Base-by-base conservation (phyloP, 2,329 filamentous ascomycete genomes). In the Acrocalymma vagum region DNA sequence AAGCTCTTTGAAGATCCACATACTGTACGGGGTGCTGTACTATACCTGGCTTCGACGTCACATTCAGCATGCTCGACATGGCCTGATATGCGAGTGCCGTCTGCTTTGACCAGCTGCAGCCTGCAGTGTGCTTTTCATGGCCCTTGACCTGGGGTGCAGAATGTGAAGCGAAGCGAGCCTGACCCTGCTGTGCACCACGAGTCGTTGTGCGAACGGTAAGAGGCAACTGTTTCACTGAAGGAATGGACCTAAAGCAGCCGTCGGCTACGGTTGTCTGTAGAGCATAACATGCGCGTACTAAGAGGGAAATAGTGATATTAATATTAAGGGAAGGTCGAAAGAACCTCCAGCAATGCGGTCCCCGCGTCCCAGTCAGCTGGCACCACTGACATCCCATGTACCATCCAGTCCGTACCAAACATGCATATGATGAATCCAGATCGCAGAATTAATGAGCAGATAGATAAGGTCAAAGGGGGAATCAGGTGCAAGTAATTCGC, bases 401-500 rank as follows among this genome's bases (percentile, higher is more conserved):
- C 25, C 38, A 40, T 38, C 34, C 20, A 38, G 40, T 34, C 43
- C 35, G 30, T 45, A 45, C 38, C 57, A 44, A 46, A 35, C 26
- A 51, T 52, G 50, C 55, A 51, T 37, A 33, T 39, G 29, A 44
- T 48, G 45, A 41, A 47, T 42, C 33, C 38, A 41, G 17, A 24
- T 29, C 31, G 22, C 16, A n/a, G 37, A 45, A 40, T 27, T 39
- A 45, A 46, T 26, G 40, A 44, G 27, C 38, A 48, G 48, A 54
- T 29, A 44, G 24, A 38, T 11, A 50, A 38, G 34, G 47, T 44
- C 39, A 56, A 53, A 45, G 42, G 57, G 56, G 57, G 55, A 60
- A 60, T 60, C 57, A 58, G 56, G 57, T 60, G 55, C 57, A 60
- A 53, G 46, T 39, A 32, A 48, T 43, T 31, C 20, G 37, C 29